Evolutionary conservation across 352 stramenopile species (phyloP).

Genomic region (Pythium rishiriense): DNA sequence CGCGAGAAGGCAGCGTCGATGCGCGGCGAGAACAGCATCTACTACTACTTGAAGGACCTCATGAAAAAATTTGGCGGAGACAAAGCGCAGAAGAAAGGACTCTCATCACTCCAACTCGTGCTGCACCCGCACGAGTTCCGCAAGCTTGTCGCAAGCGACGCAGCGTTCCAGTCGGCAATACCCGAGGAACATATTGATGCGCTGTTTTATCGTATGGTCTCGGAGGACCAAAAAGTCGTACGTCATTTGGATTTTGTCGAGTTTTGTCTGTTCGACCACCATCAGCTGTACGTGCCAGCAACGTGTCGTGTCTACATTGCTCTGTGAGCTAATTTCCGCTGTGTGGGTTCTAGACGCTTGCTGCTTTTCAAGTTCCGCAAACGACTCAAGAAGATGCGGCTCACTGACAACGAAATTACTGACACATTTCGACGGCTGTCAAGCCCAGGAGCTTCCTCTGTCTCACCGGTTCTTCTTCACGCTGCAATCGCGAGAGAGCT

Average conservation of each 20-base stretch:
- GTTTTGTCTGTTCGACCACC: constrained; percentile 79
- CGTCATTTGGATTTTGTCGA: constrained; percentile 76
- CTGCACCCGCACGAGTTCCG: constrained; percentile 75
- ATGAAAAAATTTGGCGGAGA: constrained; percentile 63
- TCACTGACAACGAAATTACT: constrained; percentile 78
- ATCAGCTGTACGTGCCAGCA: constrained; percentile 57
- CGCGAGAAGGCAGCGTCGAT: constrained; percentile 82
- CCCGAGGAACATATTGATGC: constrained; percentile 70
- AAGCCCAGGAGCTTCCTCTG: constrained; percentile 32
- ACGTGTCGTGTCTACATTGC: neutral
- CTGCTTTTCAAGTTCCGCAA: constrained; percentile 78
- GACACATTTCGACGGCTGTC: constrained; percentile 71
- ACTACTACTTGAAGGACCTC: constrained; percentile 85
- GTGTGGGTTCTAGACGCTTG: constrained; percentile 42
- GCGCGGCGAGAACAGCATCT: constrained; percentile 80
- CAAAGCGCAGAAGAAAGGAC: constrained; percentile 43
- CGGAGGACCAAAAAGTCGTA: constrained; percentile 51
- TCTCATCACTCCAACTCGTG: constrained; percentile 40
- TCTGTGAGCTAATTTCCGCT: neutral
- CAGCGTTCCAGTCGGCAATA: constrained; percentile 70
- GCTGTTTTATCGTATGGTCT: constrained; percentile 73
- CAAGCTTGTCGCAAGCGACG: constrained; percentile 76
- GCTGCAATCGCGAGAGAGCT: constrained; percentile 64
- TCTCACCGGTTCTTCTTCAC: constrained; percentile 65
- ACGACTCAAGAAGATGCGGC: constrained; percentile 49